These are phyloP conservation scores for Sinapis alba DNA, from an alignment of 441 rosid species.

Conservation along the genomic window DNA sequence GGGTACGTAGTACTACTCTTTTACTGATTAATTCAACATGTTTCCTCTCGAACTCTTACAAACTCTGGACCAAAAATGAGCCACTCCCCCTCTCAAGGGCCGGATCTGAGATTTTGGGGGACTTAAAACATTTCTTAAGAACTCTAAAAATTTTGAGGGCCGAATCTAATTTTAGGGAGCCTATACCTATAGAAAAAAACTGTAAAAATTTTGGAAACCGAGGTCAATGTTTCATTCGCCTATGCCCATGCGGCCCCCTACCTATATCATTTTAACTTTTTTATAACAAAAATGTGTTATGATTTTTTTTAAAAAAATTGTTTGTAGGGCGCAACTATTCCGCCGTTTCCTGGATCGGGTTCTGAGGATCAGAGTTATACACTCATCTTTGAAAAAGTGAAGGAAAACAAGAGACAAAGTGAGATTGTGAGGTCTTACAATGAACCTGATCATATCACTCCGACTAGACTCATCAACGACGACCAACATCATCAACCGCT, in stretches of 20 bases:
- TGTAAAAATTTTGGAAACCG: too few species aligned
- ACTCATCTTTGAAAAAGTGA: constrained; percentile 38
- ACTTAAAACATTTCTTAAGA: too few species aligned
- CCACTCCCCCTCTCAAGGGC: background rate
- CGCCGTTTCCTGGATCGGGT: constrained; percentile 33
- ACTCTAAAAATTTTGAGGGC: too few species aligned
- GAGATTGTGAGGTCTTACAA: constrained; percentile 1
- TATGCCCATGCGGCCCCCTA: too few species aligned
- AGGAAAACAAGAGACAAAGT: constrained; percentile 16
- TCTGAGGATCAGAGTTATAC: constrained; percentile 32
- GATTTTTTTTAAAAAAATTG: background rate
- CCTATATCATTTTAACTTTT: background rate
- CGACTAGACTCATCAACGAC: constrained; percentile 19
- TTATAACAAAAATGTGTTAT: background rate
- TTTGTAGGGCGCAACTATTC: constrained; percentile 29
- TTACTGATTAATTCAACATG: background rate
- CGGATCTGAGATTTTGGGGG: too few species aligned
- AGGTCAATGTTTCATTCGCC: too few species aligned
- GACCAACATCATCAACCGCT: constrained; percentile 20
- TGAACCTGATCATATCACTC: constrained; percentile 23
- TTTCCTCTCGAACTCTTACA: background rate
- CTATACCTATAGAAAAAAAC: too few species aligned
- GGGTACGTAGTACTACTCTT: constrained; percentile 24
- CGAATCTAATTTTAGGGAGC: too few species aligned
- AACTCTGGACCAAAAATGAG: background rate